These are phyloP conservation scores for Jamesozyma jinghongensis DNA, from an alignment of 805 yeast genomes.

Conservation along the genomic window DNA sequence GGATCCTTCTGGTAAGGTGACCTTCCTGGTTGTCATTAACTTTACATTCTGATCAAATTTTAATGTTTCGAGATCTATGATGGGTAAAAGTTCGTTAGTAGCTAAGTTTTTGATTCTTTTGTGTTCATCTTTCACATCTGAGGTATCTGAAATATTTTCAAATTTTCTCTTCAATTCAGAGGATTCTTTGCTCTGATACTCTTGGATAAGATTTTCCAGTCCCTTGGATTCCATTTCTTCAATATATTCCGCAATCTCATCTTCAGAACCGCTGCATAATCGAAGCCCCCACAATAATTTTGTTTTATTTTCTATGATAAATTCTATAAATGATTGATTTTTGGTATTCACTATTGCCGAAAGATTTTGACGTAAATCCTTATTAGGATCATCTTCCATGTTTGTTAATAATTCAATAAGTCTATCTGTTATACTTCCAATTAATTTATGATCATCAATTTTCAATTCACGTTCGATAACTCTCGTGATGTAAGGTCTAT, in stretches of 20 bases:
- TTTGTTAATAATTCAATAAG: conserved; percentile 36
- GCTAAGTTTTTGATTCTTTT: conserved; percentile 22
- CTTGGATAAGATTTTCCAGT: conserved; percentile 34
- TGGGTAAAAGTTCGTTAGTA: conserved; percentile 4
- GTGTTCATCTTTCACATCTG: conserved; percentile 5
- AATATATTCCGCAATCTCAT: conserved; percentile 31
- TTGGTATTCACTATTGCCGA: conserved; percentile 45
- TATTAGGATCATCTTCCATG: conserved; percentile 27
- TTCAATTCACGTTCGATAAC: conserved; percentile 32
- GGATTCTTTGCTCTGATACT: conserved; percentile 28
- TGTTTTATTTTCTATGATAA: conserved; percentile 42
- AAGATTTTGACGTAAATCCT: conserved; percentile 47
- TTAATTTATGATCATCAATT: conserved; percentile 28
- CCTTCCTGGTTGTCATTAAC: conserved; percentile 54
- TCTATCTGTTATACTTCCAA: conserved; percentile 33
- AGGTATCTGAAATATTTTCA: conserved; percentile 1
- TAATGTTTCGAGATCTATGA: conserved; percentile 51
- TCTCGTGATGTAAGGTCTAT: conserved; percentile 47
- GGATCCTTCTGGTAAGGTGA: conserved; percentile 76
- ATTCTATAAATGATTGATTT: conserved; percentile 40
- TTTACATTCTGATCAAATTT: conserved; percentile 67
- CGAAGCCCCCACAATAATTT: conserved; percentile 47
- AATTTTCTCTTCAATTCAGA: conserved; percentile 5
- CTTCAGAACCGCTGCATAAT: conserved; percentile 33
- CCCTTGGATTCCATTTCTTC: conserved; percentile 39